A percentile compares a stretch with the other conserved stretches of the same genome.
These are phyloP conservation scores for Microcera coccophila DNA, from an alignment of 2,329 filamentous ascomycete species.

Conservation along the genomic window DNA sequence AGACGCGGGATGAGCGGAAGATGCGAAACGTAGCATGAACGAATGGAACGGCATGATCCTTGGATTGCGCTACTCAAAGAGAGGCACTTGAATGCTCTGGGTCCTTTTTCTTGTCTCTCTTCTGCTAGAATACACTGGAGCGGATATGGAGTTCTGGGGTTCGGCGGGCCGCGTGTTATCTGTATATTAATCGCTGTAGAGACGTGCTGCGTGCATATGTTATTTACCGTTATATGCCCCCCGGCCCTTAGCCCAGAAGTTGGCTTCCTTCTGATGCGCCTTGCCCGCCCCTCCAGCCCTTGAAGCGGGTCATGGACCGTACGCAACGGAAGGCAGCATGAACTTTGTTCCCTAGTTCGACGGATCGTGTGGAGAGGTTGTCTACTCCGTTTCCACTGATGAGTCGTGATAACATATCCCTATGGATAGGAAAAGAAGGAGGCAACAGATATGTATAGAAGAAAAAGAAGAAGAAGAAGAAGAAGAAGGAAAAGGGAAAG, in stretches of 20 bases:
- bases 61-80: not conserved
- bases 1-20: not conserved
- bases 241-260: not conserved
- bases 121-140: not conserved
- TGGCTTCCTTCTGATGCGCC: not conserved
- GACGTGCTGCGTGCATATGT: conserved; percentile 14
- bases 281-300: not conserved
- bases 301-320: too few species aligned
- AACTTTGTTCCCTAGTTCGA: too few species aligned
- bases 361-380: too few species aligned
- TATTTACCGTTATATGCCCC: conserved; percentile 5
- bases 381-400: too few species aligned
- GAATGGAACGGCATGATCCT: not conserved
- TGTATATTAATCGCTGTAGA: conserved; percentile 14
- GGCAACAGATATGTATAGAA: not conserved
- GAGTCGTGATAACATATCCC: too few species aligned
- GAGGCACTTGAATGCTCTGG: not conserved
- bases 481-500: not conserved
- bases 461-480: not conserved
- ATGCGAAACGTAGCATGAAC: not conserved
- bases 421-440: not conserved
- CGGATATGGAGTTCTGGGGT: conserved; percentile 25
- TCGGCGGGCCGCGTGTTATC: conserved; percentile 13
- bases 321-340: too few species aligned
- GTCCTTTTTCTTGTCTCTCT: not conserved